Base-by-base conservation (phyloP, 2,329 filamentous ascomycete genomes). In the Sporothrix globosa region DNA sequence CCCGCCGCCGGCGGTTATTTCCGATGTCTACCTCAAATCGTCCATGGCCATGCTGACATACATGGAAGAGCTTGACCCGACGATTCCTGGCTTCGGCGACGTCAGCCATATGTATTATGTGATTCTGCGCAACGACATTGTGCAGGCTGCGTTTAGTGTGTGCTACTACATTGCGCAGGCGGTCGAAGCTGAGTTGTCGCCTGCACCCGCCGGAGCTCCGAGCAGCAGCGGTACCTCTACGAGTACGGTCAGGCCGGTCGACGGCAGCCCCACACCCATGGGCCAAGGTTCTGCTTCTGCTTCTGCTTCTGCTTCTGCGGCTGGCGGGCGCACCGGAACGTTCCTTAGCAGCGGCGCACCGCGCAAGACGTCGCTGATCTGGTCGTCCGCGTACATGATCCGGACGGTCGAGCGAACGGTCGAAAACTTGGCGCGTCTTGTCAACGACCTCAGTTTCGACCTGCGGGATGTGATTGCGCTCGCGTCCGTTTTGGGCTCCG, bases 21-120 rank as follows among this genome's bases (percentile, higher is more conserved):
- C 83, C 63, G 81, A 83, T 34, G 80, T 82, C 5, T 87, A 87
- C 72, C 76, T 88, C 48, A 81, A 83, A 66, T 87, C 85, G 0
- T 86, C 83, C 2, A 86, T 87, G 81, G 81, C 84, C 19, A 81
- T 87, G n/a, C 78, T 87, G 63, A 84, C 82, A 17, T 87, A 86
- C 70, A 78, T 87, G 58, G 85, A 87, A 72, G 85, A 87, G 72
- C 76, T 87, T 6, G 84, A 87, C 71, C 82, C 84, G 0, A 75
- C 78, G 30, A 78, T 81, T 5, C 79, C 82, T 2, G 81, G 83
- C 61, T 87, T 83, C 67, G 77, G 80, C 53, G 82, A 83, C 54
- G 79, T 85, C 30, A 81, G 81, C 73, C 83, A 85, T 70, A 84
- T 87, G 80, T 85, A 86, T 69, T 81, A 86, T 71, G 80, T 86